Base-by-base conservation (phyloP, 192 early-diverging fungal species). In the Chytriomyces sp. region DNA sequence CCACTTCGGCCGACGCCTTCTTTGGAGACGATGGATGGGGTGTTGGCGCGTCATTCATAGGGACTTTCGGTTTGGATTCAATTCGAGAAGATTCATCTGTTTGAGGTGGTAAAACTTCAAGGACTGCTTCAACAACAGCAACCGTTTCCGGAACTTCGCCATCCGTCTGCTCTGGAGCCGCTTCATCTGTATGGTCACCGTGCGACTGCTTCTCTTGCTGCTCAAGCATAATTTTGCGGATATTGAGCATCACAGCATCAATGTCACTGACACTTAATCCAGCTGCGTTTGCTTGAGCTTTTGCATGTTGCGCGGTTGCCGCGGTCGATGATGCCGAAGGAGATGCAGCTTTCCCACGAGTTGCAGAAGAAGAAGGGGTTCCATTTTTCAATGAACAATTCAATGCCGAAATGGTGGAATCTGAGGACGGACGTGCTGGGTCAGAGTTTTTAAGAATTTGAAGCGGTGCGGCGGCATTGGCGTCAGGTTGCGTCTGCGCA, bases 241-340 rank as follows among this genome's bases (percentile, higher is more conserved):
- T 71, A n/a, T 60, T 71, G 11, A 44, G 20, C 69, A 71, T 59
- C 2, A 71, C 69, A 71, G 57, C 69, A n/a, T 71, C 69, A 71
- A 71, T 44, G 26, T 71, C 49, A 13, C 13, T 50, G 10, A 71
- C 50, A 53, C 20, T 71, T 26, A 71, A 45, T 23, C 16, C 47
- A 6, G 47, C 47, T 28, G 16, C 13, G 26, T 16, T 28, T 16
- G 64, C 13, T 65, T 65, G 48, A 23, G 11, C 3, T 57, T 20
- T 13, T 20, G 13, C 53, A n/a, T 57, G 53, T 5, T n/a, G 53
- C 5, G 53, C 16, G 13, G 0, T 20, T 0, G 53, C 3, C 20
- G 53, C 53, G 13, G 53, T 20, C 20, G 53, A 13, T 57, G 53
- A 13, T 57, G 53, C 53, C 20, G 53, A n/a, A 57, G 53, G 53